Evolutionary conservation across 208 protist genomes (phyloP), one percentile per base, ranked within the genome.

Genomic region (Endotrypanum monterogeii): DNA sequence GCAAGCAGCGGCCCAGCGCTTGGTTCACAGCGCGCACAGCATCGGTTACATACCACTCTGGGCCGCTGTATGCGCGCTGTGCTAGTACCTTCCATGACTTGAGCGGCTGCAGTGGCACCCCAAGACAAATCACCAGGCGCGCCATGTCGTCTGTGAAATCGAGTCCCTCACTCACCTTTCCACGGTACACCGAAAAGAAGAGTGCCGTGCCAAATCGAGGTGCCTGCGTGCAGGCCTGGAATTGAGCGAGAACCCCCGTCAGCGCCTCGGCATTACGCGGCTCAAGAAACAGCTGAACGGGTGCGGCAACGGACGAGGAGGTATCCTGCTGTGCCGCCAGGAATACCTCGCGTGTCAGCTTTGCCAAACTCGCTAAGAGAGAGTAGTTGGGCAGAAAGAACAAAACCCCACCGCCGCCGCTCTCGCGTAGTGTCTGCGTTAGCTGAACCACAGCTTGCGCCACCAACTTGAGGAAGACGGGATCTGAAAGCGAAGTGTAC

Each of bases 1-100:
- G 90, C 65, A 99, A 96, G 63, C 98, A 98, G 18, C 98, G 89
- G 30, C 98, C 98, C 11, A 99, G 86, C 9, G 97, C 96, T 81
- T 99, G 98, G 76, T 99, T 99, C 16, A 99, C 96, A 3, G 98
- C 96, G 16, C 97, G 87, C 52, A 94, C 78, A 0, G 97, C 90
- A 51, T 98, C 89, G 35, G 74, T 86, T 0, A 69, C 63, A 73
- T 99, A 99, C 97, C 98, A 99, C 12, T 90, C 78, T 32, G 78
- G 68, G 0, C 96, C 96, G 32, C 80, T 93, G 85, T 87, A 93
- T 28, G 41, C 32, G 6, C 85, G 79, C 78, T 95, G 87, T 32
- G 87, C 87, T 32, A 57, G 30, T 18, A 95, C 88, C 30, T 56
- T 83, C 84, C 86, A 92, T 28, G 79, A 87, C 67, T 83, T 84